Evolutionary conservation across 805 yeast genomes (phyloP), one percentile per base, ranked within the genome.

Genomic region (Lipomyces yamadae): DNA sequence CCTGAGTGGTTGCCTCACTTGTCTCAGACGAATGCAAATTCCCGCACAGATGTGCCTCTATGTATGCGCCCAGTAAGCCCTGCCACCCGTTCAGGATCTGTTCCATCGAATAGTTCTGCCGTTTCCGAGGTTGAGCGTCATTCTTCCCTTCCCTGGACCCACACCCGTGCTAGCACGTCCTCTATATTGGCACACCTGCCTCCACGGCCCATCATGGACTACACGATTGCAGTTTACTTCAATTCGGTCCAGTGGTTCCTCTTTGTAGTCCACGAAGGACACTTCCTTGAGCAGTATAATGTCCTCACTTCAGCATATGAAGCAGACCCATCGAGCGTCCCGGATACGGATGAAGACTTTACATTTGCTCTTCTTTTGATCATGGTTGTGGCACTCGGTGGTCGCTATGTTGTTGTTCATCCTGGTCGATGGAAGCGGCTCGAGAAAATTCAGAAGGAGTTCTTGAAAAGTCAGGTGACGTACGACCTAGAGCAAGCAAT

Each of bases 171-270:
- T 4, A 34, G 59, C 11, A 61, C 70, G 13, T 59, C 65, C 13
- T n/a, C 62, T 3, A 15, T 67, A 11, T 33, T 63, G 7, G 55
- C 69, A 11, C 65, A 57, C 34, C 61, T 67, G 2, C 70, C 70
- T 1, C 65, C 70, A 15, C 50, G 64, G 4, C 62, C 60, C 15
- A 55, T 67, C 13, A n/a, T 67, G 15, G 65, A 67, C 34, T 65
- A 64, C 42, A 32, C 63, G 3, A 32, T 67, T 24, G 35, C 62
- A 15, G 64, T 64, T 4, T 67, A 61, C 32, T 67, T 67, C 56
- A 64, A 58, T 42, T 33, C 67, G 13, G 63, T 64, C 29, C 70
- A 67, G 55, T 67, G 70, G 70, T 57, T 56, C 30, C 60, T 67
- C 24, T 32, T 35, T 48, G 62, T 64, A 15, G 42, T 60, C 37